A percentile compares a stretch with the other conserved stretches of the same genome.
Conservation (phyloP, 306 rosid species). For the Inga leiocalycina region DNA sequence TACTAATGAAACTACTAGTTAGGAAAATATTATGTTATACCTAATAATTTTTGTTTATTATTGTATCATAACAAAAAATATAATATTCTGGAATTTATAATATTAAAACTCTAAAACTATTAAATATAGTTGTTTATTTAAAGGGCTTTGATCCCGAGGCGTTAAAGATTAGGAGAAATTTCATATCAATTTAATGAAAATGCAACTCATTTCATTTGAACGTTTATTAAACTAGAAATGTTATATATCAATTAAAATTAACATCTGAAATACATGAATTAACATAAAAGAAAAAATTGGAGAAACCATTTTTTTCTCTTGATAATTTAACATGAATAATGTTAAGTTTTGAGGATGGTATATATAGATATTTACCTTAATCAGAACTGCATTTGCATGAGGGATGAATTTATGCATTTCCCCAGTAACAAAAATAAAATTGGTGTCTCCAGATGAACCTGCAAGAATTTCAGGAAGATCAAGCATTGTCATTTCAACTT, state of each 20-base stretch:
- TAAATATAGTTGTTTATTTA: not conserved
- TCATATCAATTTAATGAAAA: not conserved
- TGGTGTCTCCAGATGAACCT: not conserved
- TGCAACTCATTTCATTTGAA: not conserved
- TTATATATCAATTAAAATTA: not conserved
- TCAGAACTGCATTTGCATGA: not conserved
- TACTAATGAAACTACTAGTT: not conserved
- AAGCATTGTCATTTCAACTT: not conserved
- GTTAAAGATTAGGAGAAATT: not conserved
- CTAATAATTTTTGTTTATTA: not conserved
- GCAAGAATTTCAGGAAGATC: not conserved
- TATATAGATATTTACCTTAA: not conserved
- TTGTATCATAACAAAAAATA: not conserved
- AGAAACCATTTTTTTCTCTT: not conserved
- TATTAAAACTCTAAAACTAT: not conserved
- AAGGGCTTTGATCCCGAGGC: not conserved
- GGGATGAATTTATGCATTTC: not conserved
- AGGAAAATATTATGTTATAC: not conserved
- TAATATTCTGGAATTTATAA: not conserved
- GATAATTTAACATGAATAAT: not conserved
- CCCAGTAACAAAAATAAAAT: not conserved
- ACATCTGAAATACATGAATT: not conserved
- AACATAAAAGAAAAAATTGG: not conserved
- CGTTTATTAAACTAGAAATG: not conserved
- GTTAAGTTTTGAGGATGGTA: not conserved